Base-by-base conservation (phyloP, 2,329 filamentous ascomycete genomes). In the Stachybotrys chartarum region DNA sequence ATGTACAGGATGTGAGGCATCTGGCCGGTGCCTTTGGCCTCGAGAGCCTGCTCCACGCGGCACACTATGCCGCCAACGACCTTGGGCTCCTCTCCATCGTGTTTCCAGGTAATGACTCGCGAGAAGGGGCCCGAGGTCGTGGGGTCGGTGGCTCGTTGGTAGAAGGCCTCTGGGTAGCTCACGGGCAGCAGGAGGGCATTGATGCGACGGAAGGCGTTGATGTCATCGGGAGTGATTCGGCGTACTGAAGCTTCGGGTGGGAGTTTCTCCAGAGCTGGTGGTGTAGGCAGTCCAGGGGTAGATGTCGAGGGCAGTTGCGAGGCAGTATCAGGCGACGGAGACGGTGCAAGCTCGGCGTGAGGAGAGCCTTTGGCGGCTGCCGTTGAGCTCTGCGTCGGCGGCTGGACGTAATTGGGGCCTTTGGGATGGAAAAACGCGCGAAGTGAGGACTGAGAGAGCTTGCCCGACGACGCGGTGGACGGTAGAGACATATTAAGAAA, bases 141-240 rank as follows among this genome's bases (percentile, higher is more conserved):
- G 11, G 79, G 76, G 58, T 82, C 74, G 56, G 79, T 70, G 54
- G 82, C 76, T 44, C 73, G 74, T 53, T 75, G 70, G 75, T 86
- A 88, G 72, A 87, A 87, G 51, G 75, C 75, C 66, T 87, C 84
- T 3, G 82, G 78, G 67, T 87, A 88, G 67, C 75, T 73, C 56
- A 87, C 81, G 52, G 81, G 82, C 1, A 88, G 80, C 53, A 87
- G 78, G 52, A 87, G 78, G 49, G 81, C 73, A 69, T 86, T 86
- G 68, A 88, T 85, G 62, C 84, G 80, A 45, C 81, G 82, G 6
- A 88, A 75, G 49, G 81, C 76, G 55, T 79, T 72, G 55, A 86
- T 70, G 68, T 87, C 82, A 50, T 71, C 64, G 49, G 74, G 68
- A 1, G 72, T 70, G 53, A 85, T 70, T 54, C 73, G 72, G 6